Conservation (phyloP, 2,329 filamentous ascomycete genomes). For the Cercospora berteroae region DNA sequence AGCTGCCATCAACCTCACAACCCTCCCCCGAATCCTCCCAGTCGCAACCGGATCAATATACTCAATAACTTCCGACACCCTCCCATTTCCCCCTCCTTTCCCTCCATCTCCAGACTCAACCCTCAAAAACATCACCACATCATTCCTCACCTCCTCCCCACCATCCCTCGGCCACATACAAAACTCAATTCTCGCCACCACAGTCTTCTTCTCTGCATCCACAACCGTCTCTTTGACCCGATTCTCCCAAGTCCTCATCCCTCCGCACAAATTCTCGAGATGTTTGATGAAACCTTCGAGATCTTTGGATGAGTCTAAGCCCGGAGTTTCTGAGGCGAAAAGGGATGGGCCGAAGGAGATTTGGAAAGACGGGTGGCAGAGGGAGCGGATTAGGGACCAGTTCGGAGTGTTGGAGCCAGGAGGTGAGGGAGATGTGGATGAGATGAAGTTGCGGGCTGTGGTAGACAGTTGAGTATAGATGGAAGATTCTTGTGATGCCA, state of each 20-base stretch:
- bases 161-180: slow-evolving; percentile 21
- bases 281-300: slow-evolving; percentile 21
- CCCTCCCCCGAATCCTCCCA: slow-evolving; percentile 18
- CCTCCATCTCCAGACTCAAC: slow-evolving; percentile 9
- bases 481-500: slow-evolving; percentile 7
- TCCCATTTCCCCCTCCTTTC: background rate
- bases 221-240: slow-evolving; percentile 17
- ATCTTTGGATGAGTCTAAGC: slow-evolving; percentile 19
- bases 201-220: slow-evolving; percentile 18
- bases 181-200: slow-evolving; percentile 19
- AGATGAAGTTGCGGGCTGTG: slow-evolving; percentile 22
- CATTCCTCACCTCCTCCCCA: slow-evolving; percentile 20
- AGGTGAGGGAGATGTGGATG: slow-evolving; percentile 18
- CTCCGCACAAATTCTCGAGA: slow-evolving; percentile 17
- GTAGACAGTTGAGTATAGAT: slow-evolving; percentile 19
- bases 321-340: slow-evolving; percentile 17
- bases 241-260: slow-evolving; percentile 22
- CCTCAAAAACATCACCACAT: slow-evolving; percentile 23
- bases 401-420: slow-evolving; percentile 19
- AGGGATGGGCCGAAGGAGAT: slow-evolving; percentile 23
- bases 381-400: slow-evolving; percentile 18
- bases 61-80: slow-evolving; percentile 17
- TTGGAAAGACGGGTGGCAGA: slow-evolving; percentile 20
- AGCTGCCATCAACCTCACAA: slow-evolving; percentile 7
- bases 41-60: slow-evolving; percentile 25